phyloP scores from a whole-genome alignment of 2,329 filamentous ascomycete species.

The Phyllachora maydis region DNA sequence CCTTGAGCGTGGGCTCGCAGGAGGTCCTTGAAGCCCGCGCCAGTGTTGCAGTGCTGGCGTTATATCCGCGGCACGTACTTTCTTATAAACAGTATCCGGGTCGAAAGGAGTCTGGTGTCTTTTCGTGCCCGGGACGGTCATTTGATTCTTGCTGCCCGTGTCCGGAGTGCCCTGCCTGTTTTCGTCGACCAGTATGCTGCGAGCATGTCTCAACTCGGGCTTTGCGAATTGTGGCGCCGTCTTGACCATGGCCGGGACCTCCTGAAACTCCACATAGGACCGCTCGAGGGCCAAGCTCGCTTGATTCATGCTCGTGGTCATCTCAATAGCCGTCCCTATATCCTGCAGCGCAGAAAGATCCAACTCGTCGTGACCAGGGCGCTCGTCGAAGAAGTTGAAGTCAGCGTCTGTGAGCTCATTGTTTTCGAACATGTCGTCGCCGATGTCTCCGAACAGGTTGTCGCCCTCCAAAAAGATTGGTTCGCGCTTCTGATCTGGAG shows the following conservation, averaged over 20 bases:
- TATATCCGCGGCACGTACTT: too few relatives aligned
- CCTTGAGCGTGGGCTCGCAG: constrained; percentile 10
- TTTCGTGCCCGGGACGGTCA: constrained; percentile 15
- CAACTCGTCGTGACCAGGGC: constrained; percentile 16
- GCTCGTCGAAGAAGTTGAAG: constrained; percentile 65
- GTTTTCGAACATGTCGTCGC: constrained; percentile 51
- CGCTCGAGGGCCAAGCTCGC: constrained; percentile 1
- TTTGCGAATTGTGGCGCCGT: constrained; percentile 27
- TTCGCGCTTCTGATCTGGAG: constrained; percentile 21
- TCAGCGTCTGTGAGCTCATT: constrained; percentile 62
- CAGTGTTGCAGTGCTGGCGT: too few relatives aligned
- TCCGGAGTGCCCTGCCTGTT: constrained; percentile 8
- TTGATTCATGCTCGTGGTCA: constrained; percentile 4
- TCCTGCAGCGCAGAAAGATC: constrained; percentile 13
- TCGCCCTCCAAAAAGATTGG: constrained; percentile 26
- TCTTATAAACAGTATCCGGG: constrained; percentile 35
- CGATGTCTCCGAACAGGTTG: constrained; percentile 47
- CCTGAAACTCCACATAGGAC: background rate
- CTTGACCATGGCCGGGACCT: constrained; percentile 1
- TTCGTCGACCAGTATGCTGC: constrained; percentile 28
- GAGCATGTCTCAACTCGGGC: constrained; percentile 35
- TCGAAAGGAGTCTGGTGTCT: constrained; percentile 35
- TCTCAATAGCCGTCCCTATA: constrained; percentile 7
- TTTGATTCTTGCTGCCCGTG: constrained; percentile 9
- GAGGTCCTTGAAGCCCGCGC: constrained; percentile 6